Conservation (phyloP, 306 rosid genomes). For the Castanea mollissima region DNA sequence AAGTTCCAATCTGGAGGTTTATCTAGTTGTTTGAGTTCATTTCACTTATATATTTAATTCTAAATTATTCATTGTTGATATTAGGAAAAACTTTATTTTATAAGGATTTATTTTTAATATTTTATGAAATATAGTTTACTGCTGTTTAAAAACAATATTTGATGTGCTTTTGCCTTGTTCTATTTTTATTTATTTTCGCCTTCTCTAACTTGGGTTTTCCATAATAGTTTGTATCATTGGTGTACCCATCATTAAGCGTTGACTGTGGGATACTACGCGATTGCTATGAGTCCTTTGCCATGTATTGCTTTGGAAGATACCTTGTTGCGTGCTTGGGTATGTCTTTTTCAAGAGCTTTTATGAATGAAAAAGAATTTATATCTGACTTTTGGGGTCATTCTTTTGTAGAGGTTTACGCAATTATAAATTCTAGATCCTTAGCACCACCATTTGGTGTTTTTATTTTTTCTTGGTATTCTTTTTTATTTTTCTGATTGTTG, state of each 20-base stretch:
- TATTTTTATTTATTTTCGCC: constrained; percentile 1
- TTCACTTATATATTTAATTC: not conserved
- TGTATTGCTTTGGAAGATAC: constrained; percentile 99
- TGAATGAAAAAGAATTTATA: not conserved
- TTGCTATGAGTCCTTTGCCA: constrained; percentile 98
- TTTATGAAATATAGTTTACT: not conserved
- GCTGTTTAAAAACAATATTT: not conserved
- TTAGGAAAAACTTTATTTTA: not conserved
- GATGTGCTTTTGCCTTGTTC: not conserved
- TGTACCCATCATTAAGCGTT: constrained; percentile 77
- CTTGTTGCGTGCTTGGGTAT: constrained; percentile 90
- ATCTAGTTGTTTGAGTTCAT: not conserved
- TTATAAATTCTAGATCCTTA: not conserved
- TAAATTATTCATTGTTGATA: not conserved
- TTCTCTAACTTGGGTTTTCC: constrained; percentile 24
- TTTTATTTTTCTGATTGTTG: not conserved
- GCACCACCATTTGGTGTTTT: not conserved
- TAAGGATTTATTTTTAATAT: not conserved
- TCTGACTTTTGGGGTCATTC: not conserved
- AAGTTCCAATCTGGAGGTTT: not conserved
- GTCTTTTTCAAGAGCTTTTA: constrained; percentile 18
- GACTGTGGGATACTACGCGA: constrained; percentile 87
- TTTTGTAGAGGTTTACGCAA: not conserved
- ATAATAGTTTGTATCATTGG: constrained; percentile 72
- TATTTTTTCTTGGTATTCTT: not conserved